Conservation (phyloP, 345 rosid species). For the Passiflora organensis region DNA sequence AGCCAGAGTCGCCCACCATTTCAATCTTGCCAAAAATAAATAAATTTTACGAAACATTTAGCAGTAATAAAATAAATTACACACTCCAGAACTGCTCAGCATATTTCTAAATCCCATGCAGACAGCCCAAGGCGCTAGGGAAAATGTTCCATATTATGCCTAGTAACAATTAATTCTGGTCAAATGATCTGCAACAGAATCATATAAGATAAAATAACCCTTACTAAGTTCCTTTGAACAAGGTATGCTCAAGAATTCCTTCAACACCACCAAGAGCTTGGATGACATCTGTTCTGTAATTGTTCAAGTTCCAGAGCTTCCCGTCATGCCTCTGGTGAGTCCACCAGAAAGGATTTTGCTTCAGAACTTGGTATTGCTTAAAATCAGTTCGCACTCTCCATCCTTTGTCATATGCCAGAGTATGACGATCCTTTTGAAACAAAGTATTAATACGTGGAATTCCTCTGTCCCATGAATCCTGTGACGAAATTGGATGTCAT, state of each 20-base stretch:
- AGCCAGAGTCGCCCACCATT: not conserved
- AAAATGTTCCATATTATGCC: no score
- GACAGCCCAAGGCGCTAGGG: no score
- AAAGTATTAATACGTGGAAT: constrained; percentile 97
- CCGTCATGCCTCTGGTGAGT: constrained; percentile 99
- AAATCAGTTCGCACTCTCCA: constrained; percentile 99
- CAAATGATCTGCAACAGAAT: not conserved
- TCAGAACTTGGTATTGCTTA: constrained; percentile 96
- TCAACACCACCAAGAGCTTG: constrained; percentile 99
- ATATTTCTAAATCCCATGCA: no score
- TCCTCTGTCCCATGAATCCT: constrained; percentile 99
- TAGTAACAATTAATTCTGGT: not conserved
- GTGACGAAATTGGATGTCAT: constrained; percentile 11
- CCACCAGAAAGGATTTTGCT: constrained; percentile 99
- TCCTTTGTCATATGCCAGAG: constrained; percentile 95
- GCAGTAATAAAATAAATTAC: no score
- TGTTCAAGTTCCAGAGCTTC: constrained; percentile 97
- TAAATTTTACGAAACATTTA: no score
- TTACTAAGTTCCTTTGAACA: constrained; percentile 98
- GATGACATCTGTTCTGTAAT: constrained; percentile 97
- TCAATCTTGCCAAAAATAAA: no score
- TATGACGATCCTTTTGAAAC: constrained; percentile 96
- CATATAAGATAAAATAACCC: constrained; percentile 22
- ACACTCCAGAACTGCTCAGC: no score
- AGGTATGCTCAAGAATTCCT: constrained; percentile 95